Conservation (phyloP, 352 stramenopile species). For the Phytophthora macrochlamydospora region DNA sequence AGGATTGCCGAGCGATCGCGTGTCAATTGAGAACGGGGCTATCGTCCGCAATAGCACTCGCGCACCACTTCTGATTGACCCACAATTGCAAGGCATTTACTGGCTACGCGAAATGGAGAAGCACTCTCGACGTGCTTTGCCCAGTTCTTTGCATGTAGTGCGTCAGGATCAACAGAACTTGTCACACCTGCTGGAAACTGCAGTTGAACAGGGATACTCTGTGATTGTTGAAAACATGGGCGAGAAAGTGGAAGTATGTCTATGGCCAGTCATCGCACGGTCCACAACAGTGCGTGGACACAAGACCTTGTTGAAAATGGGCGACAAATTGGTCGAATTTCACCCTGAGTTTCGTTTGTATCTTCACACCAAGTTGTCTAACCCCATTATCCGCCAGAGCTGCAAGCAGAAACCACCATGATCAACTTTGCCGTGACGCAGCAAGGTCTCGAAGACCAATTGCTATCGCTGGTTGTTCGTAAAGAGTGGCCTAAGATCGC, state of each 20-base stretch:
- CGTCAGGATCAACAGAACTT: conserved; percentile 87
- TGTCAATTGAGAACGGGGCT: conserved; percentile 92
- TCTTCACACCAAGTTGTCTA: conserved; percentile 93
- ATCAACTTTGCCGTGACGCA: conserved; percentile 94
- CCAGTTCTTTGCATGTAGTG: conserved; percentile 72
- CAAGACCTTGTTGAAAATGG: conserved; percentile 82
- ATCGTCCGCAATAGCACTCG: conserved; percentile 83
- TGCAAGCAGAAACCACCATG: conserved; percentile 91
- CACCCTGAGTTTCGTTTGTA: conserved; percentile 85
- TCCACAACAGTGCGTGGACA: conserved; percentile 75
- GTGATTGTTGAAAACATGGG: conserved; percentile 92
- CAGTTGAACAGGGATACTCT: conserved; percentile 79
- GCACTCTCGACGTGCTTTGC: conserved; percentile 36
- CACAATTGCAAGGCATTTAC: conserved; percentile 91
- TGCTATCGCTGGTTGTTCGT: conserved; percentile 86
- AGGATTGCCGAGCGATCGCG: conserved; percentile 87
- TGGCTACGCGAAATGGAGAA: conserved; percentile 89
- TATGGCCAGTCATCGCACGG: conserved; percentile 86
- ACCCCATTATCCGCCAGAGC: conserved; percentile 92
- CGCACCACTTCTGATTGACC: conserved; percentile 91
- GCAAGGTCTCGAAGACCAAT: conserved; percentile 89
- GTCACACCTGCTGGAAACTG: conserved; percentile 68
- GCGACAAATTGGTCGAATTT: conserved; percentile 89
- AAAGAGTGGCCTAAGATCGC: conserved; percentile 92
- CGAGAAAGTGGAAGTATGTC: conserved; percentile 84